Evolutionary conservation across 805 yeast species (phyloP).

Genomic region (Candida orba): DNA sequence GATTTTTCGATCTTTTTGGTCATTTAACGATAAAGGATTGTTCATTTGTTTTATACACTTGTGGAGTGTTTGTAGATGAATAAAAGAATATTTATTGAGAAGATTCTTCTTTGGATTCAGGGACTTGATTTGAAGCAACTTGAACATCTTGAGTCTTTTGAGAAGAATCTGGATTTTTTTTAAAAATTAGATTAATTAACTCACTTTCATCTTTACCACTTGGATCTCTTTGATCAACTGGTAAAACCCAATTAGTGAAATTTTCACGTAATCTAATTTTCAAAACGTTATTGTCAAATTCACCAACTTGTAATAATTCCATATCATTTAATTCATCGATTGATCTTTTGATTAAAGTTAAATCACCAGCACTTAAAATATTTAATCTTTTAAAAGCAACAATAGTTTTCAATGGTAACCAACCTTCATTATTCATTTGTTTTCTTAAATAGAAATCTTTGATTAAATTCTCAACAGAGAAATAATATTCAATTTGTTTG

Average conservation of each 20-base stretch:
- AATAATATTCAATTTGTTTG: slow-evolving; percentile 83
- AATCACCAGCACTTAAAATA: slow-evolving; percentile 52
- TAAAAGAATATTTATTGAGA: slow-evolving; percentile 9
- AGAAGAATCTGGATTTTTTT: slow-evolving; percentile 7
- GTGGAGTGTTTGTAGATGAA: too few relatives aligned
- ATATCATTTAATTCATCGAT: slow-evolving; percentile 35
- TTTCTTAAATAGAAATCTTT: slow-evolving; percentile 79
- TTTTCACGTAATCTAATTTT: slow-evolving; percentile 54
- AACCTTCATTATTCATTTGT: slow-evolving; percentile 74
- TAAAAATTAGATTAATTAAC: slow-evolving; percentile 13
- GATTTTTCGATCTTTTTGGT: too few relatives aligned
- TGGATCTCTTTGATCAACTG: slow-evolving; percentile 39
- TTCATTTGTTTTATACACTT: too few relatives aligned
- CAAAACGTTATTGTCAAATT: slow-evolving; percentile 35
- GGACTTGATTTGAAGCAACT: not conserved
- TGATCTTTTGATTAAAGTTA: slow-evolving; percentile 46
- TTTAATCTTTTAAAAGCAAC: slow-evolving; percentile 73
- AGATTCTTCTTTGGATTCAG: too few relatives aligned
- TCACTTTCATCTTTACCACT: slow-evolving; percentile 37
- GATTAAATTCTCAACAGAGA: slow-evolving; percentile 77
- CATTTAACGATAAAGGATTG: too few relatives aligned
- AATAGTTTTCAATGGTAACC: slow-evolving; percentile 55
- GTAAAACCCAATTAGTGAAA: slow-evolving; percentile 65
- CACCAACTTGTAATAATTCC: slow-evolving; percentile 30
- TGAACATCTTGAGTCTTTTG: not conserved